A percentile compares a stretch with the other conserved stretches of the same genome.
phyloP scores from a whole-genome alignment of 202 grass and related monocot species.

The Digitaria exilis region DNA sequence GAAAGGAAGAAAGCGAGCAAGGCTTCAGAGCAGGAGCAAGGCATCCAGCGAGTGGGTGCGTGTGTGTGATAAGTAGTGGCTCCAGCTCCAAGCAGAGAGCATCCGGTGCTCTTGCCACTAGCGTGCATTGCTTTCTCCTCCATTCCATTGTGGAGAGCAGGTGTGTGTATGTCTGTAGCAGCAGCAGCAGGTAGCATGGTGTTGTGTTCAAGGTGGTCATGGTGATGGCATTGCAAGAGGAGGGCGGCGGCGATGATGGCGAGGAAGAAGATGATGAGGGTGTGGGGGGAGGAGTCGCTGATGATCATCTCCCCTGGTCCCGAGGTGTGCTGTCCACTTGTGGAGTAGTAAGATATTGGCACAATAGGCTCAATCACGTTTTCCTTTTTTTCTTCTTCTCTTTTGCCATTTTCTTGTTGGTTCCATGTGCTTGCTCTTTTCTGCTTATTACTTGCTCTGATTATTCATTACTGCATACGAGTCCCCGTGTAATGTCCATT shows the following conservation, averaged over 20 bases:
- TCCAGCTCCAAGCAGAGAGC: conserved; percentile 14
- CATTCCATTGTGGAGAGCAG: not conserved
- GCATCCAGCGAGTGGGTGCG: not conserved
- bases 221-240: conserved; percentile 39
- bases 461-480: conserved; percentile 38
- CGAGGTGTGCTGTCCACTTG: conserved; percentile 51
- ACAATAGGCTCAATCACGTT: conserved; percentile 85
- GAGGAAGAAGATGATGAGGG: conserved; percentile 1
- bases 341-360: conserved; percentile 76
- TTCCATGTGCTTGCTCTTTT: conserved; percentile 1
- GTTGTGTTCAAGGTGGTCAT: not conserved
- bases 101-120: conserved; percentile 42
- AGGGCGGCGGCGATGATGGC: conserved; percentile 15
- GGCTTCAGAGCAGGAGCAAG: conserved; percentile 21
- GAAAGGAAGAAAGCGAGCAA: conserved; percentile 16
- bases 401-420: not conserved
- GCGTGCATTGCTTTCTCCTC: not conserved
- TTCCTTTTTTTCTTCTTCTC: not conserved
- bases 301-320: conserved; percentile 33
- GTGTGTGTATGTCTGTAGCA: not conserved
- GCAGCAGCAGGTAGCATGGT: not conserved
- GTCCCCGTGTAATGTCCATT: conserved; percentile 43
- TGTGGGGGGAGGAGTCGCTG: conserved; percentile 39
- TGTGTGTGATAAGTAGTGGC: conserved; percentile 8
- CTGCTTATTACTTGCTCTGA: too few relatives aligned